Evolutionary conservation across 2,329 filamentous ascomycete species (phyloP), one percentile per base, ranked within the genome.

Genomic region (Rhynchosporium agropyri): DNA sequence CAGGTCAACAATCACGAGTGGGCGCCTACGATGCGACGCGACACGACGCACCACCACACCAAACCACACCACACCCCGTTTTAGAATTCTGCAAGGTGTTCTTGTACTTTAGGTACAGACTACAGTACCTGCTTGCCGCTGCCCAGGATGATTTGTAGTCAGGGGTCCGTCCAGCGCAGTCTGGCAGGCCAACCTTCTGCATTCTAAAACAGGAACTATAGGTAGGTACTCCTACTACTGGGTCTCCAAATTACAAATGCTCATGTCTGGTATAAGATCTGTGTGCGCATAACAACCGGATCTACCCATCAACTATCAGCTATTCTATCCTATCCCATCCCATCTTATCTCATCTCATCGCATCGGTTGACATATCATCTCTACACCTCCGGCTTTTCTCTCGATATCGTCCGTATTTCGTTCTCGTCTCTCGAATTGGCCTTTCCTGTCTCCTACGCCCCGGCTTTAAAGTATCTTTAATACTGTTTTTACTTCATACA

Each of bases 231-330:
- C 9, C n/a, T 46, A 43, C 43, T 46, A n/a, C 43, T 57, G 46
- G 20, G 43, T 38, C 50, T 54, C 49, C 43, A 62, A 56, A 60
- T 62, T 60, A 50, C 59, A 43, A 31, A 55, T 50, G 38, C 31
- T 49, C 60, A 28, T 48, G 51, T 56, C 51, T 12, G 64, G 56
- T 71, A 71, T 71, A 71, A 71, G 67, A 71, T 63, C 60, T 54
- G 64, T 20, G 20, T 20, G 20, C 20, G 20, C 20, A 20, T 20
- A 20, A 20, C 20, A 20, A 20, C 20, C 20, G 20, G 20, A 20
- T 20, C 20, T 20, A 1, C 20, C 20, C 20, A 20, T 20, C 20
- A 1, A 20, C 20, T 20, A 20, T 20, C 20, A 20, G 20, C 20
- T 20, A 20, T 20, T 1, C 20, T 20, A 20, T 20, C 20, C 20